Percentiles rank a stretch among this genome's conserved stretches.
Evolutionary conservation across 2,329 filamentous ascomycete species (phyloP).

Genomic region (Thelonectria olida): DNA sequence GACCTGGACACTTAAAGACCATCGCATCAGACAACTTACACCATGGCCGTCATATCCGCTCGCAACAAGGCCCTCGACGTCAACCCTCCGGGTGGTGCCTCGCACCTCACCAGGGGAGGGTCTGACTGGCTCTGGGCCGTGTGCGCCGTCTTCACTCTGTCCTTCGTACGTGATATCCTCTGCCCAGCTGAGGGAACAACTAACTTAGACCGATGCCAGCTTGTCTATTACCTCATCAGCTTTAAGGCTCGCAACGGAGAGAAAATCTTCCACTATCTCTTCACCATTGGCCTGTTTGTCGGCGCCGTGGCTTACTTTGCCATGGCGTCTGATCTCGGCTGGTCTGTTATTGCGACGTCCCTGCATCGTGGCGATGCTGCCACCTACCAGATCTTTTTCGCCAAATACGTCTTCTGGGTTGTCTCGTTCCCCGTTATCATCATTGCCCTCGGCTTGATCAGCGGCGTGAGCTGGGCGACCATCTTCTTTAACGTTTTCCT

Average conservation of each 20-base stretch:
- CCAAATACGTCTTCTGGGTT: too few relatives aligned
- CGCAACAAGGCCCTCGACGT: constrained; percentile 57
- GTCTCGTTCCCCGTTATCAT: too few relatives aligned
- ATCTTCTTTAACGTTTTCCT: constrained; percentile 61
- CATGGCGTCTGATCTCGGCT: constrained; percentile 63
- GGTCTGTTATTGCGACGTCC: constrained; percentile 48
- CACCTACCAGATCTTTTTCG: constrained; percentile 61
- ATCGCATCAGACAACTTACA: too few relatives aligned
- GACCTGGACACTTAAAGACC: not conserved
- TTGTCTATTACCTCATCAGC: not conserved
- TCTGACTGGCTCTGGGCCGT: too few relatives aligned
- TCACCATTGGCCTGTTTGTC: not conserved
- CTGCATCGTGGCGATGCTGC: constrained; percentile 30
- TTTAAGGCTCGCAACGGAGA: not conserved
- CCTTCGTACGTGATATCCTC: constrained; percentile 50
- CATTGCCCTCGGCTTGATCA: too few relatives aligned
- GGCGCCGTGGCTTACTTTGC: not conserved
- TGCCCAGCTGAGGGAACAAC: too few relatives aligned
- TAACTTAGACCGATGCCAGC: not conserved
- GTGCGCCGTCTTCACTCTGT: too few relatives aligned
- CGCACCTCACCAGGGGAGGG: too few relatives aligned
- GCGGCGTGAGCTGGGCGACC: too few relatives aligned
- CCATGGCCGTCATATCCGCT: constrained; percentile 46
- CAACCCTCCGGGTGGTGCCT: constrained; percentile 55
- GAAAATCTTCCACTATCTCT: not conserved